Evolutionary conservation across 148 eudicot genomes (phyloP).

Genomic region (Rhododendron kiyosumense): DNA sequence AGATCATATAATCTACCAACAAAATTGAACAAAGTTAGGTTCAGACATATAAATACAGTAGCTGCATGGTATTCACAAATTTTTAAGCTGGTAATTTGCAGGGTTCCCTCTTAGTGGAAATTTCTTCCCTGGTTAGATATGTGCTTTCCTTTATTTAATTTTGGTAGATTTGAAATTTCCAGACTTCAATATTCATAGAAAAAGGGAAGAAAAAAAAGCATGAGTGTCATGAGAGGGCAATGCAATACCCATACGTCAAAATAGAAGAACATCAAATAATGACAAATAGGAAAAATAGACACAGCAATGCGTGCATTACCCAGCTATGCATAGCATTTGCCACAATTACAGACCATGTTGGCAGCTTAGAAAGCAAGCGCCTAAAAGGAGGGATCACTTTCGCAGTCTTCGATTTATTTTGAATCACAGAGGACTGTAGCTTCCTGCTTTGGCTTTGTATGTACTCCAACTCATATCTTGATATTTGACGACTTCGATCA

Average conservation of each 20-base stretch:
- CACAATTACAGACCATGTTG: slow-evolving; percentile 87
- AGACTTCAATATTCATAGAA: neutral
- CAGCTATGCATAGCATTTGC: slow-evolving; percentile 97
- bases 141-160: neutral
- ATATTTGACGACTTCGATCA: slow-evolving; percentile 67
- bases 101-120: neutral
- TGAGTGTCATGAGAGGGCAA: neutral
- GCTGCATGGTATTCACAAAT: neutral
- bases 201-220: neutral
- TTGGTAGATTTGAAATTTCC: neutral
- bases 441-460: slow-evolving; percentile 44
- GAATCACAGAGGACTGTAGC: slow-evolving; percentile 25
- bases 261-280: neutral
- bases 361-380: slow-evolving; percentile 64
- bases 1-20: neutral
- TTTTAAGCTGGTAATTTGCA: neutral
- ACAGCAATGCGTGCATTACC: slow-evolving; percentile 35
- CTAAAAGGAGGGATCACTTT: slow-evolving; percentile 74
- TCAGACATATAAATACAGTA: neutral
- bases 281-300: neutral
- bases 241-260: neutral
- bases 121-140: neutral
- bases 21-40: neutral
- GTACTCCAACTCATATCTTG: slow-evolving; percentile 64
- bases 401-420: slow-evolving; percentile 26